Evolutionary conservation across 805 yeast species (phyloP), one percentile per base, ranked within the genome.

Genomic region (Nakazawaea holstii): DNA sequence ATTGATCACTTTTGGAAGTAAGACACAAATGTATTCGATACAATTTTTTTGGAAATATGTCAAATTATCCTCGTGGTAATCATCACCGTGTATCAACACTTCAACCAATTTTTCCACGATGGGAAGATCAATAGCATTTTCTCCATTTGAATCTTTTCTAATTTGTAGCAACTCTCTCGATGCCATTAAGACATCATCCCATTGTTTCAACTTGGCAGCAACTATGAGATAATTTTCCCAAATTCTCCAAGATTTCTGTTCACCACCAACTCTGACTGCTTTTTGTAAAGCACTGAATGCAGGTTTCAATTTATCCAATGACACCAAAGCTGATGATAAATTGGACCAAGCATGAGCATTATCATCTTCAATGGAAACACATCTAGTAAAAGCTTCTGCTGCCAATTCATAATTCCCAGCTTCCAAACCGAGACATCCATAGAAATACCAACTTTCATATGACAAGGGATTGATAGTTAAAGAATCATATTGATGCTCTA

Each of bases 311-410:
- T 87, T 86, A 45, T 76, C 82, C 45, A 76, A 59, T 52, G 76
- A 77, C 35, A 90, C 66, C 46, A 87, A 73, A 0, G 97, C 82
- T 9, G 94, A 82, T 5, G 96, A 89, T 56, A 94, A 72, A 59
- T 94, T 94, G 9, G 95, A 82, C 99, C 99, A 94, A 2, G 96
- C 80, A 59, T 80, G 80, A 1, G 91, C 72, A 57, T 82, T 89
- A 0, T 82, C 74, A 24, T 87, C 95, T 61, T 90, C 96, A 35
- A 91, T 61, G 0, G 95, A 72, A 30, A 90, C 91, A 67, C 97
- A 89, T 57, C 97, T 73, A 0, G 96, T 84, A 61, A 94, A 91
- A 0, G 97, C 97, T 59, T 87, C 95, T 0, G 95, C 82, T 0
- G 97, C 96, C 39, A 86, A 65, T 24, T 82, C 85, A 67, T 76